Conservation (phyloP, 2,329 filamentous ascomycete genomes). For the Cordyceps cicadae region DNA sequence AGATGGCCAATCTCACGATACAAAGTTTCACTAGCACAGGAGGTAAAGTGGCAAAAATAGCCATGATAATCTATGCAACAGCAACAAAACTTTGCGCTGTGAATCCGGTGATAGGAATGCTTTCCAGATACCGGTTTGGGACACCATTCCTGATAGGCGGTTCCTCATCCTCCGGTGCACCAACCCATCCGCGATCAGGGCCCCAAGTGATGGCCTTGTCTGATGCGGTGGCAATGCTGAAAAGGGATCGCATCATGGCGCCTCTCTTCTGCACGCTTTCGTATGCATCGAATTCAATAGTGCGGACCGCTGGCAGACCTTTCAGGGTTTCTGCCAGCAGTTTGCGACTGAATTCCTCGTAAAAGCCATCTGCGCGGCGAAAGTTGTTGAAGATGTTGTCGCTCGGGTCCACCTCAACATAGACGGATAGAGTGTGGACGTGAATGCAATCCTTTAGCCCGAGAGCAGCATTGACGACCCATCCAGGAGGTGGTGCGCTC, state of each 20-base stretch:
- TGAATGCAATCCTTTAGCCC: constrained; percentile 55
- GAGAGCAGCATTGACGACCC: constrained; percentile 58
- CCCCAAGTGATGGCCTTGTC: constrained; percentile 57
- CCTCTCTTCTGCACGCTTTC: constrained; percentile 56
- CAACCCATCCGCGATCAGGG: constrained; percentile 56
- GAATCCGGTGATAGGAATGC: constrained; percentile 1
- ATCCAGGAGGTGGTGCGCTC: constrained; percentile 59
- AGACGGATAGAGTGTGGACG: constrained; percentile 54
- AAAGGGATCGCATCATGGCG: constrained; percentile 54
- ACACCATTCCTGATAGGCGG: constrained; percentile 6
- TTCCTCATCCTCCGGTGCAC: constrained; percentile 29
- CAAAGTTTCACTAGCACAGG: neutral
- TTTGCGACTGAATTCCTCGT: constrained; percentile 55
- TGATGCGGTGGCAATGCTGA: constrained; percentile 41
- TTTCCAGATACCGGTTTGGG: constrained; percentile 4
- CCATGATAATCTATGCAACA: neutral
- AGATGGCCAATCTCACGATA: neutral
- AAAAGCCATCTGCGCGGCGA: constrained; percentile 57
- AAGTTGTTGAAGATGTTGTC: constrained; percentile 61
- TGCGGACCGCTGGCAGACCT: constrained; percentile 45
- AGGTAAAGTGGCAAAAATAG: neutral
- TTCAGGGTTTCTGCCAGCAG: constrained; percentile 50
- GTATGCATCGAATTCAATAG: constrained; percentile 63
- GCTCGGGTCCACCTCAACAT: constrained; percentile 65
- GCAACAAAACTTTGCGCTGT: constrained; percentile 8